Evolutionary conservation across 768 basidiomycete species (phyloP), one percentile per base, ranked within the genome.

Genomic region (Dacryopinax spathularia): DNA sequence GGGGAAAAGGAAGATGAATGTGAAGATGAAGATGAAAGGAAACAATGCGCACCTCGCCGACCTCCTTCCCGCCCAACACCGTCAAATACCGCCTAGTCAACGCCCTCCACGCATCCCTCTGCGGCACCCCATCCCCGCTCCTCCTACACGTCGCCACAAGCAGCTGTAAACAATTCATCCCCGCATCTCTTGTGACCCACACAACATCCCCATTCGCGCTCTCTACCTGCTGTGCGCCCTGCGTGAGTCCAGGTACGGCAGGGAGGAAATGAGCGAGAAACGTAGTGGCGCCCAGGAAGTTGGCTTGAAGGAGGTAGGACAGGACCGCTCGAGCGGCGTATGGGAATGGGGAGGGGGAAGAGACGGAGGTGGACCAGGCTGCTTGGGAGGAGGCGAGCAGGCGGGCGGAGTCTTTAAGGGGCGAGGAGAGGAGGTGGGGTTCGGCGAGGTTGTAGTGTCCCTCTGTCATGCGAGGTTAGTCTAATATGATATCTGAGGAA

Each of bases 281-380:
- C n/a, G 87, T 84, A n/a, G 84, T 84, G 2, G 95, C 90, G 2
- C 89, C 89, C n/a, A 91, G 83, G 70, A 99, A 87, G 67, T 92
- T 92, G 16, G 91, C 90, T 62, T 91, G 89, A 66, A 81, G 82
- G 25, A 93, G 77, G 69, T 89, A 89, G 87, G 94, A 92, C 62
- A 99, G 78, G 10, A 83, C 84, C 33, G 90, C 92, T 44, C 90
- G 85, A 27, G 93, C 76, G 36, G 92, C 89, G 75, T 94, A 96
- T 29, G 81, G 78, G 5, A 88, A 56, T 10, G 37, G 76, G 70
- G 71, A 73, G 48, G 48, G 29, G 6, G 48, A 10, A 29, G 29
- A 13, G 48, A 56, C 25, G 25, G 48, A 56, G 48, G 48, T 5
- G 48, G 3, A 56, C 48, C 48, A 56, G 3, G 48, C 48, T 13